These are phyloP conservation scores for Plasmodium berghei DNA, from an alignment of 169 alveolate species.

Conservation along the genomic window DNA sequence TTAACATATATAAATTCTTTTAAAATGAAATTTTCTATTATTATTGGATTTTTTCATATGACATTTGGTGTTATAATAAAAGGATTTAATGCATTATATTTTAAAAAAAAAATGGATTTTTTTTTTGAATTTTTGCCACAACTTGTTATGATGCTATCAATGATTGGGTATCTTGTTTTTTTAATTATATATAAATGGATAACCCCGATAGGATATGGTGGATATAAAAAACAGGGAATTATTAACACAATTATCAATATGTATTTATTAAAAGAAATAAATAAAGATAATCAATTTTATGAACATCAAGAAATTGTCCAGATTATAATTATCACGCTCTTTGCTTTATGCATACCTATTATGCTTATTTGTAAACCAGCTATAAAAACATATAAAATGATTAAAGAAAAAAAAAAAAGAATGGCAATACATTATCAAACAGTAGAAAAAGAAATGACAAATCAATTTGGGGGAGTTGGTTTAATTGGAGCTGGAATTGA, in stretches of 20 bases:
- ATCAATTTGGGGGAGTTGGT: slow-evolving; percentile 35
- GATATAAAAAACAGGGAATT: slow-evolving; percentile 94
- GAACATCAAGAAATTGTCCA: slow-evolving; percentile 88
- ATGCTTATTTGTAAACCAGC: slow-evolving; percentile 97
- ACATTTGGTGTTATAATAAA: slow-evolving; percentile 94
- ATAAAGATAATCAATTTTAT: slow-evolving; percentile 83
- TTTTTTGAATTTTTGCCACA: slow-evolving; percentile 98
- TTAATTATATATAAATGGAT: slow-evolving; percentile 96
- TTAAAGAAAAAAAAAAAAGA: slow-evolving; percentile 75
- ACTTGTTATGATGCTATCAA: slow-evolving; percentile 92
- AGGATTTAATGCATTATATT: slow-evolving; percentile 94
- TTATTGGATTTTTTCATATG: slow-evolving; percentile 95
- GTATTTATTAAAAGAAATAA: slow-evolving; percentile 89
- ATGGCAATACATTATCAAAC: not conserved
- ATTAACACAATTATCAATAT: slow-evolving; percentile 96
- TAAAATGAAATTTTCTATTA: slow-evolving; percentile 99
- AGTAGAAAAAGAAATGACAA: slow-evolving; percentile 68
- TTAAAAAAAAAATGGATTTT: slow-evolving; percentile 92
- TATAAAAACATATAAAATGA: slow-evolving; percentile 75
- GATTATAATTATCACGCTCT: slow-evolving; percentile 84
- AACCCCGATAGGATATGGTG: slow-evolving; percentile 88
- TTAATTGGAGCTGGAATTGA: not conserved
- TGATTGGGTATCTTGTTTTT: slow-evolving; percentile 97
- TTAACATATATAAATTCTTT: slow-evolving; percentile 95
- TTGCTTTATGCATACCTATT: slow-evolving; percentile 93